Conservation (phyloP, 2,329 filamentous ascomycete species). For the Myotisia sp. region DNA sequence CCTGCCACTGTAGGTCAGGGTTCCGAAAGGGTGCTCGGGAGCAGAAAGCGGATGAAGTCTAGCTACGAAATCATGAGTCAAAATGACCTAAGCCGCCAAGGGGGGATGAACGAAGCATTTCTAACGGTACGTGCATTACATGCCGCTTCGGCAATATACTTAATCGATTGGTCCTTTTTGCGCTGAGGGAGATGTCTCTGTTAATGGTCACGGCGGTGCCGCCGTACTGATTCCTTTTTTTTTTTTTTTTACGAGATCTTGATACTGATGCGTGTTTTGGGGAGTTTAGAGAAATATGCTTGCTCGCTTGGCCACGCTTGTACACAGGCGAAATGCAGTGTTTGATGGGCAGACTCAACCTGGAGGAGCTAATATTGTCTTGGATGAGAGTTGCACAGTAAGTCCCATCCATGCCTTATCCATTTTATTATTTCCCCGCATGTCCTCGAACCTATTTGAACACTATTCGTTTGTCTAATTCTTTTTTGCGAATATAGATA, state of each 20-base stretch:
- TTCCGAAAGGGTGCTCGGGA: constrained; percentile 44
- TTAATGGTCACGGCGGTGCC: too few species aligned
- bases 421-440: too few species aligned
- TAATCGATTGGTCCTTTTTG: too few species aligned
- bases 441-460: too few species aligned
- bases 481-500: too few species aligned
- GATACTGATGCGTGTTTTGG: constrained; percentile 11
- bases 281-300: constrained; percentile 33
- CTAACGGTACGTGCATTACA: constrained; percentile 36
- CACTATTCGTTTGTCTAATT: too few species aligned
- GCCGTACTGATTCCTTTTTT: neutral
- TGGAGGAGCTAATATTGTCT: constrained; percentile 21
- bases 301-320: constrained; percentile 29
- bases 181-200: too few species aligned
- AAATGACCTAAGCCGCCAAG: constrained; percentile 47
- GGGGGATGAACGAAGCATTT: constrained; percentile 43
- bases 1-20: constrained; percentile 17
- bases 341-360: constrained; percentile 14
- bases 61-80: constrained; percentile 47
- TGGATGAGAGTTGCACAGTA: constrained; percentile 35
- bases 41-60: constrained; percentile 45
- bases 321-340: constrained; percentile 22
- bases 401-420: constrained; percentile 11
- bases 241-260: neutral
- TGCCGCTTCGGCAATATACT: too few species aligned